A percentile compares a stretch with the other conserved stretches of the same genome.
Conservation (phyloP, 202 grass and related monocot species). For the Schoenoplectus tabernaemontani region DNA sequence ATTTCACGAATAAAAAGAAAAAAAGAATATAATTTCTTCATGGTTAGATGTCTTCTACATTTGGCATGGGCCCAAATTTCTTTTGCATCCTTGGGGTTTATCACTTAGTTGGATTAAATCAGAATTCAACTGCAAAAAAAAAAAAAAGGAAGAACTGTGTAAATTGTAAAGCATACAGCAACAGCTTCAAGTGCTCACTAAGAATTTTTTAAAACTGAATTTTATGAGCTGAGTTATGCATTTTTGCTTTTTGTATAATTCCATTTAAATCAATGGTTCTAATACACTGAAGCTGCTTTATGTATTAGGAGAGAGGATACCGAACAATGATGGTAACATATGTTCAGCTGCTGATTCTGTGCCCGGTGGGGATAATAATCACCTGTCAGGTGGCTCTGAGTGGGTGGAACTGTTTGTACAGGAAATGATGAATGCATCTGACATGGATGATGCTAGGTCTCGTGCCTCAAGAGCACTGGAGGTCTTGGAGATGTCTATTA, state of each 20-base stretch:
- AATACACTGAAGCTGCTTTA: not conserved
- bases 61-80: not conserved
- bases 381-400: conserved; percentile 33
- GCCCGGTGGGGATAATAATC: not conserved
- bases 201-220: not conserved
- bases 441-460: conserved; percentile 37
- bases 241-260: not conserved
- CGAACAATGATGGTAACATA: conserved; percentile 7
- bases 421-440: conserved; percentile 40
- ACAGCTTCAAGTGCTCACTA: not conserved
- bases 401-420: conserved; percentile 74
- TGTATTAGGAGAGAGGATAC: conserved; percentile 12
- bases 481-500: conserved; percentile 38
- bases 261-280: not conserved
- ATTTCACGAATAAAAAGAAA: not conserved
- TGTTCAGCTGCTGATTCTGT: conserved; percentile 16
- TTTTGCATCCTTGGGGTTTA: not conserved
- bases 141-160: not conserved
- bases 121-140: not conserved
- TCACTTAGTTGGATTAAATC: not conserved
- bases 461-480: conserved; percentile 49
- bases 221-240: not conserved
- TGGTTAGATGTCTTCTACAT: not conserved
- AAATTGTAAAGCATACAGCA: not conserved
- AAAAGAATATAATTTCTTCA: not conserved